Evolutionary conservation across 768 basidiomycete species (phyloP).

Genomic region (Podaxis sp.): DNA sequence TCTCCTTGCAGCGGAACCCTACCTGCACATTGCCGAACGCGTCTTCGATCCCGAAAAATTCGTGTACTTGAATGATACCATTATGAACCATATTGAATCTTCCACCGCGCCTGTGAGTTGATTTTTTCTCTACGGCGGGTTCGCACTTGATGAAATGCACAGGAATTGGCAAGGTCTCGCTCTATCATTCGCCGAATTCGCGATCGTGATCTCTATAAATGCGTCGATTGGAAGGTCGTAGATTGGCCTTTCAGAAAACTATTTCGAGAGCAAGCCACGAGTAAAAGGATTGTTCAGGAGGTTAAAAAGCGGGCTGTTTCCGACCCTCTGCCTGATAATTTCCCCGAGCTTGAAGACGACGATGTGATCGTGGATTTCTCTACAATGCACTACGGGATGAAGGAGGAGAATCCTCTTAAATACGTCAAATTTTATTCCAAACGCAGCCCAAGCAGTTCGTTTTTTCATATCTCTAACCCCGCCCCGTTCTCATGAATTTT

Average conservation of each 20-base stretch:
- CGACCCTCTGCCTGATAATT: slow-evolving; percentile 19
- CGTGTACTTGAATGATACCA: slow-evolving; percentile 66
- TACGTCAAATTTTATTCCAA: slow-evolving; percentile 76
- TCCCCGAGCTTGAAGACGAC: slow-evolving; percentile 34
- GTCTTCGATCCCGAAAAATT: slow-evolving; percentile 61
- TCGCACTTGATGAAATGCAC: slow-evolving; percentile 7
- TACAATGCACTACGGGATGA: slow-evolving; percentile 78
- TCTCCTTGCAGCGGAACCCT: slow-evolving; percentile 62
- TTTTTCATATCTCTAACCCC: neutral
- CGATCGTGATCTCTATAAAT: slow-evolving; percentile 64
- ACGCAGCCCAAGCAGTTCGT: slow-evolving; percentile 53
- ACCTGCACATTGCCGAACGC: slow-evolving; percentile 56
- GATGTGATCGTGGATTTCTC: slow-evolving; percentile 67
- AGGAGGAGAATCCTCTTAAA: slow-evolving; percentile 66
- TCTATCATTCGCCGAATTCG: slow-evolving; percentile 63
- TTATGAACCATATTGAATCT: slow-evolving; percentile 59
- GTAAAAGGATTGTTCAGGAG: slow-evolving; percentile 38
- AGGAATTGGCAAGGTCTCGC: slow-evolving; percentile 63
- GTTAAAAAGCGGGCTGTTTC: slow-evolving; percentile 33
- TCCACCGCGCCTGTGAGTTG: slow-evolving; percentile 48
- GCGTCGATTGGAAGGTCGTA: slow-evolving; percentile 63
- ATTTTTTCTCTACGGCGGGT: neutral
- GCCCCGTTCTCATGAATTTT: neutral
- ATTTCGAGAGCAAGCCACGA: slow-evolving; percentile 41
- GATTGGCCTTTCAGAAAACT: slow-evolving; percentile 37